A percentile compares a stretch with the other conserved stretches of the same genome.
phyloP scores from a whole-genome alignment of 257 asterid species.

The Ehretia macrophylla region DNA sequence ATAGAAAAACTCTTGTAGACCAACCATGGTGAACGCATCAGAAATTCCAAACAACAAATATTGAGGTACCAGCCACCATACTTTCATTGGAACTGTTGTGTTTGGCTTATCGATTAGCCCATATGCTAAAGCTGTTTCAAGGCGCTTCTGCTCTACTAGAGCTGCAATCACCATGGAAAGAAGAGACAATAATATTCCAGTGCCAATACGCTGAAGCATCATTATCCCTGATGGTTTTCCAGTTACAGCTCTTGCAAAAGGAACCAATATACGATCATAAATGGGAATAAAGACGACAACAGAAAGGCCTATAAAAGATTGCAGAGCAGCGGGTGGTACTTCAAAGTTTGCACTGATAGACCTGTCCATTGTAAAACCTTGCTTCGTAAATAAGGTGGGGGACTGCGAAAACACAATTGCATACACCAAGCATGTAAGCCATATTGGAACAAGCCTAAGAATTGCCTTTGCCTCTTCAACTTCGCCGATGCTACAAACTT shows the following conservation, averaged over 20 bases:
- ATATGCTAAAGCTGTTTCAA: not conserved
- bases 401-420: not conserved
- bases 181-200: not conserved
- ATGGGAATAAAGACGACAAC: not conserved
- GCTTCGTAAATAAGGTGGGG: not conserved
- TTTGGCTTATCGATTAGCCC: not conserved
- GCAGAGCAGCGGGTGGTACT: not conserved
- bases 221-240: not conserved
- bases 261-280: not conserved
- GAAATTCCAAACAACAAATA: not conserved
- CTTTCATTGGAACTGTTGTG: not conserved
- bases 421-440: not conserved
- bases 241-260: not conserved
- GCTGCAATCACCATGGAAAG: not conserved
- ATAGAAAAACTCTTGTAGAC: not conserved
- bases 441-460: not conserved
- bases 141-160: not conserved
- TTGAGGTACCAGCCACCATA: not conserved
- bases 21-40: not conserved
- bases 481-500: not conserved
- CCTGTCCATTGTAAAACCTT: not conserved
- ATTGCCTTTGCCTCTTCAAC: not conserved
- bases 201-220: not conserved
- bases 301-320: not conserved
- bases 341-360: not conserved